Conservation (phyloP, 768 basidiomycete genomes). For the Collybia sordida region DNA sequence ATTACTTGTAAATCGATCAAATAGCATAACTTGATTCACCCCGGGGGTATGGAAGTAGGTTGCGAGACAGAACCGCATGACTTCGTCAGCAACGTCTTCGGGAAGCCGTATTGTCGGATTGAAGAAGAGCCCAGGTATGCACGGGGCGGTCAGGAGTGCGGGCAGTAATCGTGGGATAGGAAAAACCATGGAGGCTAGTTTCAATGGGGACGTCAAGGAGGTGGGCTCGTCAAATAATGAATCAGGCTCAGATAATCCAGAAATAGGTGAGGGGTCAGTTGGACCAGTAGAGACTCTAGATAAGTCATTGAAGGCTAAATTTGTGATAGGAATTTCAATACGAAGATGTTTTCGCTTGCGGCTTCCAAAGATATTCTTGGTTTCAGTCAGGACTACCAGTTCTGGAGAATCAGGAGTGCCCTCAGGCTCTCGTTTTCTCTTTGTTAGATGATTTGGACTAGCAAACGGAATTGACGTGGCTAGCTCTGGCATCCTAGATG, state of each 20-base stretch:
- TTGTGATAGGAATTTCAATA: conserved; percentile 13
- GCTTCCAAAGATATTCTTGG: not conserved
- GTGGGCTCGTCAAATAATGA: conserved; percentile 49
- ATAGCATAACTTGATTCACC: conserved; percentile 87
- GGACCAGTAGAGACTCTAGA: not conserved
- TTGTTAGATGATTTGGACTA: not conserved
- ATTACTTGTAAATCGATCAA: conserved; percentile 45
- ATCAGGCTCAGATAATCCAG: conserved; percentile 27
- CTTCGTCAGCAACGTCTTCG: conserved; percentile 45
- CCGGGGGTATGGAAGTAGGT: conserved; percentile 51
- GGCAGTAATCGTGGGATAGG: not conserved
- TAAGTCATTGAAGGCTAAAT: not conserved
- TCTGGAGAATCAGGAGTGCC: not conserved
- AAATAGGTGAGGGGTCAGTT: conserved; percentile 9
- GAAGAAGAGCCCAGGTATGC: conserved; percentile 68
- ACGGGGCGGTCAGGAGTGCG: conserved; percentile 42
- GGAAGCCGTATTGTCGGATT: conserved; percentile 51
- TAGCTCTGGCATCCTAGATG: too few relatives aligned
- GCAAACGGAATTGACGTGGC: too few relatives aligned
- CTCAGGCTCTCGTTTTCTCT: conserved; percentile 2
- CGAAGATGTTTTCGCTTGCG: conserved; percentile 14
- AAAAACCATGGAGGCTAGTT: not conserved
- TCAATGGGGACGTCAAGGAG: not conserved
- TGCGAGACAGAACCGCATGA: conserved; percentile 50
- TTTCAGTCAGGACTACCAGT: not conserved